Percentiles rank a stretch among this genome's conserved stretches.
These are phyloP conservation scores for Drechslerella coelobrocha DNA, from an alignment of 2,329 filamentous ascomycete genomes.

Conservation along the genomic window DNA sequence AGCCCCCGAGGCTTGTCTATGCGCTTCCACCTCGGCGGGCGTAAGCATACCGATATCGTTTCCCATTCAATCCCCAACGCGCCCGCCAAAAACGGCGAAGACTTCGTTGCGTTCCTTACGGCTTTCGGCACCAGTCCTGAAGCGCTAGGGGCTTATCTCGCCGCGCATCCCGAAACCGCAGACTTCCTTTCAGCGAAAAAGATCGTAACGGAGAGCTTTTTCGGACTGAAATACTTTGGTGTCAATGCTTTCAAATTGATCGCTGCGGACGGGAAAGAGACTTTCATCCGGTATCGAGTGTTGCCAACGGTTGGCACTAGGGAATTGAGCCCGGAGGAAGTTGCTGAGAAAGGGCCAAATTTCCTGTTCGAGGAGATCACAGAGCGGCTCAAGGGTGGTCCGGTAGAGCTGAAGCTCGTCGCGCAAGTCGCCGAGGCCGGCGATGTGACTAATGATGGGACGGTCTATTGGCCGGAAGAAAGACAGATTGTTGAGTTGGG, in stretches of 20 bases:
- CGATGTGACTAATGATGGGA: slow-evolving; percentile 62
- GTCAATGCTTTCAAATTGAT: slow-evolving; percentile 64
- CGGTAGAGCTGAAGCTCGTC: slow-evolving; percentile 61
- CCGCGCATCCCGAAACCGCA: slow-evolving; percentile 61
- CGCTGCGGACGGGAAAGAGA: slow-evolving; percentile 59
- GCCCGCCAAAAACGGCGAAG: slow-evolving; percentile 63
- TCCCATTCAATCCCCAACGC: slow-evolving; percentile 64
- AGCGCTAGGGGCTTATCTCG: slow-evolving; percentile 60
- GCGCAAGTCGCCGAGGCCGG: slow-evolving; percentile 64
- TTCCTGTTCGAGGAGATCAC: slow-evolving; percentile 64
- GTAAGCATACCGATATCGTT: slow-evolving; percentile 66
- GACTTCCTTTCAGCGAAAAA: slow-evolving; percentile 63
- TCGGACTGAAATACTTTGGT: slow-evolving; percentile 61
- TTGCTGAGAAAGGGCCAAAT: slow-evolving; percentile 58
- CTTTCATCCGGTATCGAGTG: slow-evolving; percentile 63
- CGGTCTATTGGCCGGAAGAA: slow-evolving; percentile 64
- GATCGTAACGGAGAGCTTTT: slow-evolving; percentile 63
- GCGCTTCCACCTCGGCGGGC: slow-evolving; percentile 61
- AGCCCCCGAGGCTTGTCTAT: slow-evolving; percentile 63
- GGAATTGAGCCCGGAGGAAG: slow-evolving; percentile 58
- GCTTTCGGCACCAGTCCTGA: slow-evolving; percentile 28
- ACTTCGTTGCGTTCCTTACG: slow-evolving; percentile 58
- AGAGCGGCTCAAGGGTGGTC: slow-evolving; percentile 57
- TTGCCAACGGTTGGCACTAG: slow-evolving; percentile 61
- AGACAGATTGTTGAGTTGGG: slow-evolving; percentile 64